Conservation (phyloP, 208 protist genomes). For the Leptomonas pyrrhocoris region DNA sequence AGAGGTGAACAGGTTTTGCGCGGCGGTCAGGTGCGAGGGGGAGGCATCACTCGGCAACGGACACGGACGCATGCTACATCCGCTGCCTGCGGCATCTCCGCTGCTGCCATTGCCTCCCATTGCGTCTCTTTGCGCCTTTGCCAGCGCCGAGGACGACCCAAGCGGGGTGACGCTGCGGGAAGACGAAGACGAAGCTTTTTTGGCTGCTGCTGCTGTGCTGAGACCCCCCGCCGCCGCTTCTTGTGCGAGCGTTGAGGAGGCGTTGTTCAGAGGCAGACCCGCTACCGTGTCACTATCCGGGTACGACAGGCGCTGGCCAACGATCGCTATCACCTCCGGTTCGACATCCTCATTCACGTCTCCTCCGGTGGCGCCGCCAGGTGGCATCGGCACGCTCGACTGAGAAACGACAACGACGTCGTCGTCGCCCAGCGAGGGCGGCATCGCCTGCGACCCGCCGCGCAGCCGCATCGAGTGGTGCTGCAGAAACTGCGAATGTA, state of each 20-base stretch:
- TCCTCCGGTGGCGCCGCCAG: not conserved
- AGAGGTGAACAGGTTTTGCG: not conserved
- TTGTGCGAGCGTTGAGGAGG: not conserved
- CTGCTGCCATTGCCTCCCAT: not conserved
- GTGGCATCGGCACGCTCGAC: not conserved
- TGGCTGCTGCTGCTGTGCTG: not conserved
- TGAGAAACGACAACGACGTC: constrained; percentile 21
- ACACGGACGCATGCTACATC: too few species aligned
- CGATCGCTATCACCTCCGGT: constrained; percentile 11
- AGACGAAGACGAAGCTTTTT: not conserved
- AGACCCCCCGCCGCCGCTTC: not conserved
- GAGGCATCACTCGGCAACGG: too few species aligned
- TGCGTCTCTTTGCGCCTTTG: not conserved
- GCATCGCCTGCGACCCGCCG: constrained; percentile 9
- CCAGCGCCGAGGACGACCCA: not conserved
- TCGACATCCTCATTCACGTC: not conserved
- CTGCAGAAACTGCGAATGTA: constrained; percentile 16
- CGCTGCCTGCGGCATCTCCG: too few species aligned
- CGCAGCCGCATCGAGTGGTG: constrained; percentile 28
- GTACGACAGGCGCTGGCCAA: not conserved
- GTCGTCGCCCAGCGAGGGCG: constrained; percentile 4
- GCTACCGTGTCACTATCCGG: constrained; percentile 6
- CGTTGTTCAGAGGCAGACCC: not conserved
- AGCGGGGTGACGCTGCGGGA: constrained; percentile 14
- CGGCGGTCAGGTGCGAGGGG: not conserved